Conservation (phyloP, 495 filamentous ascomycete species). For the Letharia columbiana region DNA sequence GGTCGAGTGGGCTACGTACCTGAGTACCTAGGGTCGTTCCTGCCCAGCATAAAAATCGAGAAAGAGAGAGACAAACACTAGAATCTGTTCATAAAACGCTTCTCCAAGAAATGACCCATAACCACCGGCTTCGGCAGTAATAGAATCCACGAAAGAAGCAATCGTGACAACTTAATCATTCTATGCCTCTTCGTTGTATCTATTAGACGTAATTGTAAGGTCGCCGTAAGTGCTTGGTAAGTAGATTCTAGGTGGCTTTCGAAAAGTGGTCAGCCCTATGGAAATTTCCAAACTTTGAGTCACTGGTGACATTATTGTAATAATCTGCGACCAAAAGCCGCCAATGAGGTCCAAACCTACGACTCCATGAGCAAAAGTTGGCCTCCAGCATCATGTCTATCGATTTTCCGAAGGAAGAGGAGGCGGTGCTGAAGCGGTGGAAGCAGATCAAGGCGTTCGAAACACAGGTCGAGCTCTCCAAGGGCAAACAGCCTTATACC, state of each 20-base stretch:
- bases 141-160: not conserved
- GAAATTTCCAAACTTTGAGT: not conserved
- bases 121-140: not conserved
- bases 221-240: no score
- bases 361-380: not conserved
- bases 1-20: no score
- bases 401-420: slow-evolving; percentile 87
- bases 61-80: no score
- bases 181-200: not conserved
- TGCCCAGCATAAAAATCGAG: no score
- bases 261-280: not conserved
- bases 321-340: not conserved
- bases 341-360: not conserved
- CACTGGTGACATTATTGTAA: not conserved
- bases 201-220: not conserved
- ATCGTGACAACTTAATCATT: not conserved
- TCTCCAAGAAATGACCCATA: not conserved
- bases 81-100: not conserved
- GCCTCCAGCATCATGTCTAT: slow-evolving; percentile 58
- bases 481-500: slow-evolving; percentile 65
- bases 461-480: slow-evolving; percentile 62
- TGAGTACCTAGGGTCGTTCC: no score
- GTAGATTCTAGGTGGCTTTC: no score
- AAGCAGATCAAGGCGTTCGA: slow-evolving; percentile 84
- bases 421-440: slow-evolving; percentile 71